Base-by-base conservation (phyloP, 306 rosid genomes). In the Vachellia pachyceras region DNA sequence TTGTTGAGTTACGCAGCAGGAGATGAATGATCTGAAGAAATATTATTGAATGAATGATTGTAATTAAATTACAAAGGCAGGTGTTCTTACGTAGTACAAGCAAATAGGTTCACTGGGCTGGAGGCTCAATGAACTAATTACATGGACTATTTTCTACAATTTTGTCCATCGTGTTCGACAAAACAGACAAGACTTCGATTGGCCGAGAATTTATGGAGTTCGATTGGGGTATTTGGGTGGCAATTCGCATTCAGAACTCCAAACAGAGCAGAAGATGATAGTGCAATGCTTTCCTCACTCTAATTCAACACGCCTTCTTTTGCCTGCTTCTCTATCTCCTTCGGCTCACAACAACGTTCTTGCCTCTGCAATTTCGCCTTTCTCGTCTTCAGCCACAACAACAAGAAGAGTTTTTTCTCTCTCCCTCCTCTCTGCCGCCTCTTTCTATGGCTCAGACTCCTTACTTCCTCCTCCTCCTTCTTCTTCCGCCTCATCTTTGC, bases 381-480 rank as follows among this genome's bases (percentile, higher is more conserved):
- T 8, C 5, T 23, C 55, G 20, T 52, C 64, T 47, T 35, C 78
- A 52, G 44, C 58, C 11, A 71, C 39, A 46, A 87, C 33, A 65
- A 82, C 88, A 79, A 87, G 90, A 81, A 87, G 90, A 84, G 13
- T 67, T 33, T 45, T 87, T 55, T 84, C 84, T 71, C 80, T 87
- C 25, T 81, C 87, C 42, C 52, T 87, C 37, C 42, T 84, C 75
- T 81, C 87, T 67, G 75, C 85, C 52, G 75, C 85, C 60, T 29
- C 92, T 61, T 63, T 87, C 73, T 78, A 81, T 44, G 42, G 90
- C 23, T 80, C 87, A 25, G 10, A 83, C 55, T 84, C 81, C 79
- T 77, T 84, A 33, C 54, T 85, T 47, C 37, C 87, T 82, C n/a
- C n/a, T n/a, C 78, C 87, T 82, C 78, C 79, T 73, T 58, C 86